Evolutionary conservation across 192 early-diverging fungal genomes (phyloP).

Genomic region (Umbelopsis ramanniana): DNA sequence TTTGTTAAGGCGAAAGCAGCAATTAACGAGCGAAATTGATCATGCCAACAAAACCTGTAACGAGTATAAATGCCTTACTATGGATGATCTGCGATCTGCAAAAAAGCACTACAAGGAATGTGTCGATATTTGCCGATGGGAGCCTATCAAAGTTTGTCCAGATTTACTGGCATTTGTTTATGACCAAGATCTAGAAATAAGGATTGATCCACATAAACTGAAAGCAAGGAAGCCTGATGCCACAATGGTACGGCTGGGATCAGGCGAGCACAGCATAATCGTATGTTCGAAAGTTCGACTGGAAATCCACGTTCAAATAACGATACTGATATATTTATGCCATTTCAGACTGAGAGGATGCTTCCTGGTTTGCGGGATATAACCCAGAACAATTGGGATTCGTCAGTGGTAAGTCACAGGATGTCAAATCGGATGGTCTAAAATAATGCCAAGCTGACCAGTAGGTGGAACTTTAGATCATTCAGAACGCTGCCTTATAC

Average conservation of each 20-base stretch:
- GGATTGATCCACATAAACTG: constrained; percentile 18
- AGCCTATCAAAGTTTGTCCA: constrained; percentile 13
- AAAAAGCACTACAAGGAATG: constrained; percentile 10
- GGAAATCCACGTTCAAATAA: background rate
- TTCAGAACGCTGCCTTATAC: constrained; percentile 1
- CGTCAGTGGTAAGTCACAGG: background rate
- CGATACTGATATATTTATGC: background rate
- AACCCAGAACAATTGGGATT: background rate
- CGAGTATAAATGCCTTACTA: constrained; percentile 20
- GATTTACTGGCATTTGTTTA: background rate
- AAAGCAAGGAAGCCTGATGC: constrained; percentile 7
- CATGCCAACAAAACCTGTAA: constrained; percentile 13
- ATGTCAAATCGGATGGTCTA: background rate
- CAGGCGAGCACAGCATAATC: background rate
- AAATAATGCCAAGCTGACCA: background rate
- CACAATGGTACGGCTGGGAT: background rate
- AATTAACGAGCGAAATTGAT: constrained; percentile 11
- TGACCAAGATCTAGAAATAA: constrained; percentile 11
- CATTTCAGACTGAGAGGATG: background rate
- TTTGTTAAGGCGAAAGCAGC: background rate
- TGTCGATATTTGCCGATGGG: constrained; percentile 17
- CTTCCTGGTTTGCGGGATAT: background rate
- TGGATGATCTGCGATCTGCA: constrained; percentile 17
- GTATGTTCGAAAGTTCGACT: background rate
- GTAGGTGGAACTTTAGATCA: background rate